Conservation (phyloP, 495 filamentous ascomycete genomes). For the Chaetomium cochliodes region DNA sequence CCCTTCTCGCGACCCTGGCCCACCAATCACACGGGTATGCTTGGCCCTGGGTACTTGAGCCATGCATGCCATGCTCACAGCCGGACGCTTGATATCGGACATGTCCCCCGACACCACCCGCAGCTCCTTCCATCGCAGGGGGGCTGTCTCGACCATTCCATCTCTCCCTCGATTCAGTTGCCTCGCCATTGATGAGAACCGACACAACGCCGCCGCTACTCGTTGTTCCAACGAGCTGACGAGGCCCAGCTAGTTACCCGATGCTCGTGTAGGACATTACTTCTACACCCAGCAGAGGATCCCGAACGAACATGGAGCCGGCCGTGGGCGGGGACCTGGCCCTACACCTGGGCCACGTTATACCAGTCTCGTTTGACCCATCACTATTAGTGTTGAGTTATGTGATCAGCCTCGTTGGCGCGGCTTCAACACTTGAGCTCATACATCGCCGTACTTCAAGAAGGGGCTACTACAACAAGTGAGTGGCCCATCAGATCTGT, state of each 20-base stretch:
- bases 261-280: not conserved
- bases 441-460: constrained; percentile 71
- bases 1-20: not conserved
- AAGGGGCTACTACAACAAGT: constrained; percentile 71
- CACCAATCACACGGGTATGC: not conserved
- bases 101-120: not conserved
- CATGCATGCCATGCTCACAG: not conserved
- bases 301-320: constrained; percentile 8
- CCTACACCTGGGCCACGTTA: constrained; percentile 40
- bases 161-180: not conserved
- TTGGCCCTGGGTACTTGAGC: not conserved
- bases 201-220: not conserved
- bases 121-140: not conserved
- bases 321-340: constrained; percentile 17
- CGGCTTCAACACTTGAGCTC: constrained; percentile 75
- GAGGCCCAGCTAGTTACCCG: not conserved
- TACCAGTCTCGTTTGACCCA: constrained; percentile 56
- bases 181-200: not conserved
- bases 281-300: not conserved
- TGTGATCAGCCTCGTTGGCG: constrained; percentile 73
- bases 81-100: not conserved
- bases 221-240: not conserved
- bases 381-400: constrained; percentile 73
- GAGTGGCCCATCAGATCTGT: not conserved
- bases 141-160: not conserved